phyloP scores from a whole-genome alignment of 148 eudicot species.

The Rhododendron griersonianum region DNA sequence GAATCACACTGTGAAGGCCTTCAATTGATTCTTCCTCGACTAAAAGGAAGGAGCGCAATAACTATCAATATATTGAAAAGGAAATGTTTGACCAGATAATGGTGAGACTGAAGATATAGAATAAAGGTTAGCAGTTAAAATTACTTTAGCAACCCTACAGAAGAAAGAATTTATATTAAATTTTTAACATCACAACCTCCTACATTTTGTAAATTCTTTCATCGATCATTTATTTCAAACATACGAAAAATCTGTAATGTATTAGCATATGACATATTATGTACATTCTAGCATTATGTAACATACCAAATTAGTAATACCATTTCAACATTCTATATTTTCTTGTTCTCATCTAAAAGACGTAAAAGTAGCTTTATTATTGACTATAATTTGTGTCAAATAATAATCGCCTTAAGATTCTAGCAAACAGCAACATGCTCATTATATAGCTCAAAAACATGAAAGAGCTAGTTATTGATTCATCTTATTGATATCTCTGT shows the following conservation, averaged over 20 bases:
- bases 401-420: neutral
- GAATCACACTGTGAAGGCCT: conserved; percentile 48
- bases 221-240: too few relatives aligned
- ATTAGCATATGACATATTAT: too few relatives aligned
- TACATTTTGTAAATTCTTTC: neutral
- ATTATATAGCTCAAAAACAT: neutral
- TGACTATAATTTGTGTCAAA: neutral
- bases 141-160: neutral
- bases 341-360: too few relatives aligned
- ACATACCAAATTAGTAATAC: too few relatives aligned
- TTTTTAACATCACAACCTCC: neutral
- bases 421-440: neutral
- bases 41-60: conserved; percentile 18
- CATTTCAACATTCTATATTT: too few relatives aligned
- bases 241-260: too few relatives aligned
- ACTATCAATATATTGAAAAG: neutral
- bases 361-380: neutral
- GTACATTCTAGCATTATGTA: too few relatives aligned
- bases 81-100: neutral
- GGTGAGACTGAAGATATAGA: neutral
- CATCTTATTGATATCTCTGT: neutral
- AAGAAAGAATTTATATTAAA: neutral
- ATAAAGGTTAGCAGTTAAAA: neutral
- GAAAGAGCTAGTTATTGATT: neutral
- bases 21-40: conserved; percentile 51